phyloP scores from a whole-genome alignment of 768 basidiomycete genomes.

The Russula compacta region DNA sequence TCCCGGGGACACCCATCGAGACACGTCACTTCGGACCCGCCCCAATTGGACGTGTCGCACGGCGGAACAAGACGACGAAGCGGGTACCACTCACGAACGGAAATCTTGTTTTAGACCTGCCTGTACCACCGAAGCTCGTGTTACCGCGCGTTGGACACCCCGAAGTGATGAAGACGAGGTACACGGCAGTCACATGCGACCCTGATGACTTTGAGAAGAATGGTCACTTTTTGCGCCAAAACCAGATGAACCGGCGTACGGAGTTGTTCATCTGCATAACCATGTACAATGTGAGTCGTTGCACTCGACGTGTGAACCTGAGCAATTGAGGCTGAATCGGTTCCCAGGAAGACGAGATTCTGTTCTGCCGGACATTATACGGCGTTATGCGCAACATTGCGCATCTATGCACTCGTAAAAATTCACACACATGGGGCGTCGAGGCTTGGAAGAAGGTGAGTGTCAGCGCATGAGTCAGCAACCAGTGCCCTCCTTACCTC shows the following conservation, averaged over 20 bases:
- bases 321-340: constrained; percentile 1
- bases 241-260: constrained; percentile 67
- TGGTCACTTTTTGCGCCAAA: constrained; percentile 80
- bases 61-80: constrained; percentile 68
- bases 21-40: constrained; percentile 86
- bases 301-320: not conserved
- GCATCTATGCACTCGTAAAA: constrained; percentile 75
- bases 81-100: constrained; percentile 79
- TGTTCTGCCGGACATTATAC: constrained; percentile 89
- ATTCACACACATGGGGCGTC: constrained; percentile 90
- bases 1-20: constrained; percentile 38
- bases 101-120: constrained; percentile 77
- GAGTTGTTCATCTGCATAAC: constrained; percentile 93
- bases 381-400: constrained; percentile 89
- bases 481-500: not conserved
- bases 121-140: constrained; percentile 77
- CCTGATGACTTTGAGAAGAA: constrained; percentile 84
- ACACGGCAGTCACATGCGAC: constrained; percentile 89
- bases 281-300: constrained; percentile 79
- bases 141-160: constrained; percentile 60
- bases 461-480: not conserved
- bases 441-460: constrained; percentile 92
- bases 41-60: constrained; percentile 65
- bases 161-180: constrained; percentile 67
- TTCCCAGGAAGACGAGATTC: constrained; percentile 70